These are phyloP conservation scores for Alternaria brassicicola DNA, from an alignment of 2,329 filamentous ascomycete species.

Conservation along the genomic window DNA sequence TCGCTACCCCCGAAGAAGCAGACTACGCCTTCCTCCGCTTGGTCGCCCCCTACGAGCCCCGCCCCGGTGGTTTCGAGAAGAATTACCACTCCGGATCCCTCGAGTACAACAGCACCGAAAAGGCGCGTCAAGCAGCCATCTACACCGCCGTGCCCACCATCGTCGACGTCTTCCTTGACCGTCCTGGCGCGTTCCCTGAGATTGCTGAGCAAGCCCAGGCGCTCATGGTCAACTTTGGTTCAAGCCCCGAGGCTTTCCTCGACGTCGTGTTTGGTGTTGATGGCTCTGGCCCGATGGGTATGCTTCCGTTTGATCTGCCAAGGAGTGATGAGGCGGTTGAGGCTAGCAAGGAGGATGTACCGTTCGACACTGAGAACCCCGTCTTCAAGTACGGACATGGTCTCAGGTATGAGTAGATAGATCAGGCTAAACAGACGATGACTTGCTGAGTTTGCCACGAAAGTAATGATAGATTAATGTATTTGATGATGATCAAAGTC, in stretches of 20 bases:
- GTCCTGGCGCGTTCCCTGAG: conserved; percentile 53
- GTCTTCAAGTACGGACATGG: conserved; percentile 46
- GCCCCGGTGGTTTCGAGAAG: conserved; percentile 52
- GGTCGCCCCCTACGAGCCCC: conserved; percentile 50
- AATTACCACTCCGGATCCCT: conserved; percentile 51
- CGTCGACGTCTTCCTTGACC: conserved; percentile 54
- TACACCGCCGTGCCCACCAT: conserved; percentile 50
- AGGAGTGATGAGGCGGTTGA: conserved; percentile 53
- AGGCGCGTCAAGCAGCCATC: conserved; percentile 48
- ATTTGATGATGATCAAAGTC: not conserved
- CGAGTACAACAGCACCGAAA: conserved; percentile 51
- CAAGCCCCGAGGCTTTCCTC: conserved; percentile 51
- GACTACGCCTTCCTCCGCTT: conserved; percentile 53
- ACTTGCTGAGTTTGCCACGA: not conserved
- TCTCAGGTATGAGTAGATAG: conserved; percentile 34
- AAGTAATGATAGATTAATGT: not conserved
- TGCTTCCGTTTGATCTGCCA: conserved; percentile 57
- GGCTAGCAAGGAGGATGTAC: conserved; percentile 43
- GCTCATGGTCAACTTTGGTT: conserved; percentile 52
- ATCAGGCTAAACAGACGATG: not conserved
- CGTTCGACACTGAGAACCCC: conserved; percentile 48
- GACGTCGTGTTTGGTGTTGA: conserved; percentile 52
- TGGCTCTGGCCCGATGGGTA: conserved; percentile 49
- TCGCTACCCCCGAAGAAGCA: conserved; percentile 47
- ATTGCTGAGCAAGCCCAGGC: conserved; percentile 49